These are phyloP conservation scores for Marvania coccoides DNA, from an alignment of 139 green algal species.

Conservation along the genomic window DNA sequence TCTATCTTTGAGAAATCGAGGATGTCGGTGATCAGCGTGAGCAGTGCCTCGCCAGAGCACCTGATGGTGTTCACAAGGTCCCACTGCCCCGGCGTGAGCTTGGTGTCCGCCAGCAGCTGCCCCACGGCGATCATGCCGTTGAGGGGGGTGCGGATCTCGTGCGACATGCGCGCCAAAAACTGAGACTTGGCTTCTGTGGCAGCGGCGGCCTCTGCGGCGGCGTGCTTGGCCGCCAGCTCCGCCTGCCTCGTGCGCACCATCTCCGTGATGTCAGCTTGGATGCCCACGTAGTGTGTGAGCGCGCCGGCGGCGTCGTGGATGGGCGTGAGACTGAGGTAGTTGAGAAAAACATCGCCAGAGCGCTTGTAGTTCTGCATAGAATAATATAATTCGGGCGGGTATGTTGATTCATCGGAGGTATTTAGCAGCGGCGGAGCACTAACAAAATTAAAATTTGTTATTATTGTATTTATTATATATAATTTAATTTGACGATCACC, in stretches of 20 bases:
- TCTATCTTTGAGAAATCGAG: constrained; percentile 87
- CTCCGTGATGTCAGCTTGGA: constrained; percentile 81
- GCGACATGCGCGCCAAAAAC: constrained; percentile 90
- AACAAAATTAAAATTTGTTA: not conserved
- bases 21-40: constrained; percentile 87
- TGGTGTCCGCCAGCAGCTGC: constrained; percentile 71
- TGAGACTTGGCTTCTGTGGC: constrained; percentile 82
- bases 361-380: constrained; percentile 54
- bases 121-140: constrained; percentile 92
- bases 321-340: constrained; percentile 68
- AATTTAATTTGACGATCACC: not conserved
- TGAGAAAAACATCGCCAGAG: constrained; percentile 65
- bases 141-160: constrained; percentile 91
- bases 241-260: constrained; percentile 52
- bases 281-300: constrained; percentile 76
- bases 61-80: constrained; percentile 79
- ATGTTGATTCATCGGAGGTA: not conserved
- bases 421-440: no score
- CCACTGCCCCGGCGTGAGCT: constrained; percentile 39
- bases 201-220: constrained; percentile 44
- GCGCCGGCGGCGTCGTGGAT: constrained; percentile 44
- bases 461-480: not conserved
- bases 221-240: constrained; percentile 54
- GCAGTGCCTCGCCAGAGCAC: constrained; percentile 72
- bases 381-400: not conserved